These are phyloP conservation scores for Apiospora sp. DNA, from an alignment of 2,329 filamentous ascomycete species.

Conservation along the genomic window DNA sequence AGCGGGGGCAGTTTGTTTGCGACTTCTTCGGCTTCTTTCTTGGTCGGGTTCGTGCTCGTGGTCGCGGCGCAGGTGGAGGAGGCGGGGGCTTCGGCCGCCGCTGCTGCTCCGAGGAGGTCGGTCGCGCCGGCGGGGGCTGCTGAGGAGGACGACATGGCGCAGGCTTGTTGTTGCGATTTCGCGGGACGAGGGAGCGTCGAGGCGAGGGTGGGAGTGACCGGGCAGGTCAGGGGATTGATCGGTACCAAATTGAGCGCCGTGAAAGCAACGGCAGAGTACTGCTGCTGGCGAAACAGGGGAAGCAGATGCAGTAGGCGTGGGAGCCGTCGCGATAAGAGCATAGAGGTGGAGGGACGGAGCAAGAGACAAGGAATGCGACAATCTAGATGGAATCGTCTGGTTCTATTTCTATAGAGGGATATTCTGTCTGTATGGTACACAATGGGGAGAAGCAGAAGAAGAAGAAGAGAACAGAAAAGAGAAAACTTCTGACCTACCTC, in stretches of 20 bases:
- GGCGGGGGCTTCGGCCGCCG: too few species aligned
- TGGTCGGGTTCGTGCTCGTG: background rate
- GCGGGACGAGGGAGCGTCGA: background rate
- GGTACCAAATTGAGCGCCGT: background rate
- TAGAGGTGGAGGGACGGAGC: background rate
- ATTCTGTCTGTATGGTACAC: background rate
- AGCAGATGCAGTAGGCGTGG: slow-evolving; percentile 17
- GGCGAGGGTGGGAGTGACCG: background rate
- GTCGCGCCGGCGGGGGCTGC: background rate
- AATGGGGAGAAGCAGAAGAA: background rate
- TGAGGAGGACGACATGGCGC: slow-evolving; percentile 26
- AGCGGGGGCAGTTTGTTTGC: slow-evolving; percentile 63
- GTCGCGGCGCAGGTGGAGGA: background rate
- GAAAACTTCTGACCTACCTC: background rate
- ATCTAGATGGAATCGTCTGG: background rate
- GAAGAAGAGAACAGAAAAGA: background rate
- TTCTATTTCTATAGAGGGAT: background rate
- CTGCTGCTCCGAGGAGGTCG: background rate
- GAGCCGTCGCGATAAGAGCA: slow-evolving; percentile 11
- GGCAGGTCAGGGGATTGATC: background rate
- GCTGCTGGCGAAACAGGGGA: background rate
- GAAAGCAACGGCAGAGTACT: background rate
- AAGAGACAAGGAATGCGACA: background rate
- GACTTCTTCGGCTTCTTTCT: background rate
- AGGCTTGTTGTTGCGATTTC: slow-evolving; percentile 3